These are phyloP conservation scores for Ilex paraguariensis DNA, from an alignment of 305 asterid species.

Conservation along the genomic window DNA sequence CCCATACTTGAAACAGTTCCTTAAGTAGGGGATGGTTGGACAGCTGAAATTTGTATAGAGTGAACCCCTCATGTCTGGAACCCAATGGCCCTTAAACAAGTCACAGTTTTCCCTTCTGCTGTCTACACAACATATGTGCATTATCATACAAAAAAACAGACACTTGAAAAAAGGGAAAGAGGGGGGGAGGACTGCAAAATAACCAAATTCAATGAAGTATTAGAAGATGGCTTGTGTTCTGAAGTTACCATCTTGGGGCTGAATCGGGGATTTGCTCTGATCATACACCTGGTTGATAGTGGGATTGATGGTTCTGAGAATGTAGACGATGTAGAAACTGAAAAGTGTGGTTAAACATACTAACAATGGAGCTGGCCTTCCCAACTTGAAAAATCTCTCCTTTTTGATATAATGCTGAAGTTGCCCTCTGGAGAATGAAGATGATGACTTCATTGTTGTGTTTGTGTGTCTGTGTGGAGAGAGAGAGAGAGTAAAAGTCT, in stretches of 20 bases:
- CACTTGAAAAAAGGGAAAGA: background rate
- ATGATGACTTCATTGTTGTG: no score
- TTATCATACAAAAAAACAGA: background rate
- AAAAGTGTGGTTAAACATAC: constrained; percentile 3
- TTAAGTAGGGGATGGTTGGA: constrained; percentile 38
- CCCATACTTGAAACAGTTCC: constrained; percentile 65
- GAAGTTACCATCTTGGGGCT: background rate
- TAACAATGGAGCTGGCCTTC: no score
- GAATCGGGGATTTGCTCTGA: constrained; percentile 6
- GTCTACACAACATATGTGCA: constrained; percentile 6
- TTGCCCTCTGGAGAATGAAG: no score
- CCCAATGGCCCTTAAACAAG: constrained; percentile 57
- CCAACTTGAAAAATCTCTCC: no score
- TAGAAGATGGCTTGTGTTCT: no score
- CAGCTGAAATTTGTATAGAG: constrained; percentile 55
- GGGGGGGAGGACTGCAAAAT: background rate
- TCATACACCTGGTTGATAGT: constrained; percentile 5
- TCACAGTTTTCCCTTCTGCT: constrained; percentile 25
- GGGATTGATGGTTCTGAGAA: no score
- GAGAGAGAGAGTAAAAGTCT: no score
- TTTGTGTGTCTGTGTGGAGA: no score
- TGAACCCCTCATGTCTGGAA: constrained; percentile 26
- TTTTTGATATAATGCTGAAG: no score
- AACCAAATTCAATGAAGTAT: background rate
- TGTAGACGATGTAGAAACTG: constrained; percentile 29